Conservation (phyloP, 768 basidiomycete genomes). For the Phanerodontia chrysosporium region DNA sequence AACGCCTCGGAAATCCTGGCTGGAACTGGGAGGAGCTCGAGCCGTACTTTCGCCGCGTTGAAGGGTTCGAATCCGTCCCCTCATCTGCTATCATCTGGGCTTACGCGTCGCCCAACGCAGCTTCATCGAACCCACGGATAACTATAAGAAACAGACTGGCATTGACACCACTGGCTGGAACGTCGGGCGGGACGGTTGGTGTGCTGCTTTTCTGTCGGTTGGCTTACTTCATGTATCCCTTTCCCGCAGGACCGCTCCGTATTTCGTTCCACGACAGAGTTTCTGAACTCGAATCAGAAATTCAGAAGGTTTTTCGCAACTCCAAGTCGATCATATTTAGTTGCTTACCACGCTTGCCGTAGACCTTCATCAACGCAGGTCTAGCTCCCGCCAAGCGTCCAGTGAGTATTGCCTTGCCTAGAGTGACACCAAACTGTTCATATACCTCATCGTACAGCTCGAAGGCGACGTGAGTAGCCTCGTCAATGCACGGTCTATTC, state of each 20-base stretch:
- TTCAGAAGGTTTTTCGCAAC: no score
- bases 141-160: conserved; percentile 1
- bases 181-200: conserved; percentile 17
- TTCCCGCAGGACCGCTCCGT: no score
- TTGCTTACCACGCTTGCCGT: no score
- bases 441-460: conserved; percentile 4
- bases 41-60: conserved; percentile 15
- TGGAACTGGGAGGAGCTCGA: conserved; percentile 24
- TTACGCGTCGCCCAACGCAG: conserved; percentile 6
- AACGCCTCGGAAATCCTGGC: conserved; percentile 23
- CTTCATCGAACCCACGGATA: conserved; percentile 11
- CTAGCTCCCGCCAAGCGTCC: conserved; percentile 10
- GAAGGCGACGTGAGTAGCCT: conserved; percentile 19
- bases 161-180: conserved; percentile 16
- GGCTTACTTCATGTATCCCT: no score
- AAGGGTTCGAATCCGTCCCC: conserved; percentile 14
- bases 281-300: no score
- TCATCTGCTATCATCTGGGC: neutral
- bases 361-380: no score
- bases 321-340: no score
- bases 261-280: no score
- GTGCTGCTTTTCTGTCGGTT: neutral
- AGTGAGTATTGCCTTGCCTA: conserved; percentile 11
- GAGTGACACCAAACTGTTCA: neutral
- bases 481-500: no score